These are phyloP conservation scores for Dichotomopilus funicola DNA, from an alignment of 2,329 filamentous ascomycete species.

Conservation along the genomic window DNA sequence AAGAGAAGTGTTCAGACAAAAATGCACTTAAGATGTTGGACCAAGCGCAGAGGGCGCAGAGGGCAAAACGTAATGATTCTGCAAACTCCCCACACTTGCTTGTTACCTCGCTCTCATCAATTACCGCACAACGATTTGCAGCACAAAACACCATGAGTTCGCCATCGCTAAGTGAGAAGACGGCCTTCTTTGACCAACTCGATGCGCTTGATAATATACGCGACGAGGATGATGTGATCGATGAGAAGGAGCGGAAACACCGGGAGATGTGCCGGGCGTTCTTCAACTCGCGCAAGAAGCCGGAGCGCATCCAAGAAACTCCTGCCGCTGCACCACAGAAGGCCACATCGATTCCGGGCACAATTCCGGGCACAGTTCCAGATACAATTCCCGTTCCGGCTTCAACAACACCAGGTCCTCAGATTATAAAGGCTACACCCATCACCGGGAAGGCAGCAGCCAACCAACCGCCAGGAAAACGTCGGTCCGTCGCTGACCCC, in stretches of 20 bases:
- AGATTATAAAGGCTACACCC: slow-evolving; percentile 23
- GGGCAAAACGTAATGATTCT: background rate
- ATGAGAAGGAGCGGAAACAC: slow-evolving; percentile 30
- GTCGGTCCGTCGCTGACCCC: background rate
- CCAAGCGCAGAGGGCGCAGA: background rate
- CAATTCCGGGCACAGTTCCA: too few species aligned
- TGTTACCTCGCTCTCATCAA: background rate
- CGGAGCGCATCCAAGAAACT: background rate
- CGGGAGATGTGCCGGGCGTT: slow-evolving; percentile 29
- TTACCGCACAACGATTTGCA: background rate
- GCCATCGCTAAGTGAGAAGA: slow-evolving; percentile 33
- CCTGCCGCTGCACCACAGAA: slow-evolving; percentile 3
- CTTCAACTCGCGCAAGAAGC: slow-evolving; percentile 17
- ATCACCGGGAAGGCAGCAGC: slow-evolving; percentile 1
- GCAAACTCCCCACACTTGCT: background rate
- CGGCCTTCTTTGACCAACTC: slow-evolving; percentile 41
- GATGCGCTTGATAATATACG: slow-evolving; percentile 24
- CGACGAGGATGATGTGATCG: slow-evolving; percentile 28
- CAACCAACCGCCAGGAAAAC: background rate
- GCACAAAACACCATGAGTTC: slow-evolving; percentile 5
- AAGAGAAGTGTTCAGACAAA: background rate
- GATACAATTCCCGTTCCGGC: slow-evolving; percentile 8
- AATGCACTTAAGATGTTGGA: background rate
- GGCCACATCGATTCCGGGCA: slow-evolving; percentile 3
- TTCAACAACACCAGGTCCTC: slow-evolving; percentile 2